Conservation (phyloP, 2,329 filamentous ascomycete genomes). For the Botrytis byssoidea region DNA sequence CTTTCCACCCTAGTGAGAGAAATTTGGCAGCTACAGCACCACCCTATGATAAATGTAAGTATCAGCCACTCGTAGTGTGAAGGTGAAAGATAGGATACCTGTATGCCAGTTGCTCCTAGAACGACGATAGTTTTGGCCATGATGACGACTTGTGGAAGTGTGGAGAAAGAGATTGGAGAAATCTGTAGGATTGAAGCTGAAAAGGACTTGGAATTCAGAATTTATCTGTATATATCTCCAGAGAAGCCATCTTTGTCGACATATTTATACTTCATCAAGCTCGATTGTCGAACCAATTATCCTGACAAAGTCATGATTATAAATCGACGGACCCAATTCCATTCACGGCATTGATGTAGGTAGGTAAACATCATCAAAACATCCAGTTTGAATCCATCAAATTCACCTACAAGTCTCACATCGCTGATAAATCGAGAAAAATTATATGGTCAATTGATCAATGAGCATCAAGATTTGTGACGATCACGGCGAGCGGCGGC, state of each 20-base stretch:
- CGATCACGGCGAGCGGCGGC: background rate
- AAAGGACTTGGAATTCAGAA: background rate
- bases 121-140: slow-evolving; percentile 8
- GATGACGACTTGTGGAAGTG: background rate
- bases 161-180: background rate
- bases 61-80: background rate
- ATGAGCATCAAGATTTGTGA: background rate
- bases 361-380: background rate
- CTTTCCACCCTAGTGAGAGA: slow-evolving; percentile 46
- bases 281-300: background rate
- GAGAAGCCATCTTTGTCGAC: background rate
- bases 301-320: background rate
- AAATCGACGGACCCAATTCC: background rate
- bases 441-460: background rate
- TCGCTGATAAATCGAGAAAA: background rate
- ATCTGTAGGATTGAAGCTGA: background rate
- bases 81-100: background rate
- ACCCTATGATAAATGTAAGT: slow-evolving; percentile 39
- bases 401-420: no score
- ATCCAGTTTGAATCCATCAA: background rate
- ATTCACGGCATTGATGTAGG: no score
- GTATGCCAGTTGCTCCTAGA: background rate
- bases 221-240: background rate
- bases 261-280: background rate
- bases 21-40: slow-evolving; percentile 47